These are phyloP conservation scores for Phaffia tasmanica DNA, from an alignment of 768 basidiomycete species.

Conservation along the genomic window DNA sequence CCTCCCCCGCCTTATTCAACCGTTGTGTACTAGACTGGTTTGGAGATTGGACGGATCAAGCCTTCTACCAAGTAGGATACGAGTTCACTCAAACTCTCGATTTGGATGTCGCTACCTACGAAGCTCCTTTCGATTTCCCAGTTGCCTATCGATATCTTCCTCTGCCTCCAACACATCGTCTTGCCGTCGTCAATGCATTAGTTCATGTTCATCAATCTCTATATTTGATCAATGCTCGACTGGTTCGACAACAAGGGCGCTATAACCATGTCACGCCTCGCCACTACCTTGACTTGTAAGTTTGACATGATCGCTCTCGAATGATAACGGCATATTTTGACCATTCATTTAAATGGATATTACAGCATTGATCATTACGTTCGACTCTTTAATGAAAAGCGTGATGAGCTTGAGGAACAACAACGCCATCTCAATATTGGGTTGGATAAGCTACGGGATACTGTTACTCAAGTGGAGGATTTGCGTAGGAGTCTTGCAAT, in stretches of 20 bases:
- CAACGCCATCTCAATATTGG: slow-evolving; percentile 97
- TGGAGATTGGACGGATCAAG: slow-evolving; percentile 98
- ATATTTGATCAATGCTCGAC: slow-evolving; percentile 74
- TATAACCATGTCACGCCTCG: slow-evolving; percentile 95
- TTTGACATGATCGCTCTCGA: slow-evolving; percentile 19
- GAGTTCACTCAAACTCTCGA: slow-evolving; percentile 93
- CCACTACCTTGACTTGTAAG: slow-evolving; percentile 97
- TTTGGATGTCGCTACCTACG: slow-evolving; percentile 73
- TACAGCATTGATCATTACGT: slow-evolving; percentile 92
- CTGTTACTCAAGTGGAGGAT: slow-evolving; percentile 93
- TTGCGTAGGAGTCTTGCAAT: slow-evolving; percentile 86
- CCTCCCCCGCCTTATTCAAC: slow-evolving; percentile 89
- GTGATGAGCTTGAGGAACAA: slow-evolving; percentile 94
- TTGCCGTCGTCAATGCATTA: slow-evolving; percentile 82
- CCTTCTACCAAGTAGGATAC: slow-evolving; percentile 93
- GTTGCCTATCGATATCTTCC: slow-evolving; percentile 71
- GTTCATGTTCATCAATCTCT: slow-evolving; percentile 84
- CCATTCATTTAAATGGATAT: neutral
- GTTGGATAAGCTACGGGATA: slow-evolving; percentile 87
- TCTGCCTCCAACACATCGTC: slow-evolving; percentile 79
- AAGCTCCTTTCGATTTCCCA: slow-evolving; percentile 71
- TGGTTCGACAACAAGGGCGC: slow-evolving; percentile 85
- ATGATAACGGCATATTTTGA: too few relatives aligned
- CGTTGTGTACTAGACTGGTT: slow-evolving; percentile 99
- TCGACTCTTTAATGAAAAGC: slow-evolving; percentile 84